Base-by-base conservation (phyloP, 2,329 filamentous ascomycete species). In the Zymoseptoria pseudotritici region DNA sequence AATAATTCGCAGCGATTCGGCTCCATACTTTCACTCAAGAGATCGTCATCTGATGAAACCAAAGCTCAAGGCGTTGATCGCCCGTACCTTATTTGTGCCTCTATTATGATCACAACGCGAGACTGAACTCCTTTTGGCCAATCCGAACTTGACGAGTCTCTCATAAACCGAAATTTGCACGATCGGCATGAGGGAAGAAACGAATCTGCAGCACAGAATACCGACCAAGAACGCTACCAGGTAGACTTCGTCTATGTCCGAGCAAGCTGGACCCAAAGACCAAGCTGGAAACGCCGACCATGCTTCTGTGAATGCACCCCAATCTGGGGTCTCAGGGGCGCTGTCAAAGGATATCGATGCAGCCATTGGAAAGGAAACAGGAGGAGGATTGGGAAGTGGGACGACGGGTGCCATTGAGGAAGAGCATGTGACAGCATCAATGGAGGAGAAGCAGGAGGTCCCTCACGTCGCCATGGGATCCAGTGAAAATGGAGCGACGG, bases 191-290 rank as follows among this genome's bases (percentile, higher is more conserved):
- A 46, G 36, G 11, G 36, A 46, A 46, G 13, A 46, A 11, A 17
- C 13, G 13, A n/a, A 46, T 13, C 36, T 46, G 11, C 36, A 46
- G 36, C 36, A 46, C 36, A 42, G 13, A 46, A 46, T 46, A 46
- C 17, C 36, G 13, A 46, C 13, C 36, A n/a, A 46, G 36, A 17
- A 17, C 36, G 3, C 36, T 46, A 17, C 36, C 36, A 46, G 36
- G 36, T 46, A 46, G 36, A 46, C 17, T 19, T 31, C 61, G 66
- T 68, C 67, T 65, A 70, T 70, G 68, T 71, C 69, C 67, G 59
- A 58, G 50, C 59, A 60, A 53, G 59, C 51, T 60, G 64, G 58
- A 60, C 55, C 31, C 26, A 21, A 57, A 58, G 65, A 65, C 50
- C 61, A 56, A 60, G 49, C 62, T 56, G 52, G 61, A 24, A 54